phyloP scores from a whole-genome alignment of 192 early-diverging fungal genomes.

The Linnemannia schmuckeri region DNA sequence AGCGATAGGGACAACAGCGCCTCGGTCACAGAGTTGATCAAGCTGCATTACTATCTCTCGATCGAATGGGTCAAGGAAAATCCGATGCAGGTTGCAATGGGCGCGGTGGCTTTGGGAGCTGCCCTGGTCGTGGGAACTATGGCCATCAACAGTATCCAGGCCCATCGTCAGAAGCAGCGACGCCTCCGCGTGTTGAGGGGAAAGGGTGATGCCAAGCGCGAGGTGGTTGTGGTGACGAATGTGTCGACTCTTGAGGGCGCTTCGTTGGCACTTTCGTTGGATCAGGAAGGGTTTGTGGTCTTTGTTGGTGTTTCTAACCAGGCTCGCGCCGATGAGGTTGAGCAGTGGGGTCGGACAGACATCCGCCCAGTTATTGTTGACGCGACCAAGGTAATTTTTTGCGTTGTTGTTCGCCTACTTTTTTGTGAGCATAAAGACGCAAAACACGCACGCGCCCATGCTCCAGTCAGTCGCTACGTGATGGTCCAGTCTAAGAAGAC shows the following conservation, averaged over 20 bases:
- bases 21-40: slow-evolving; percentile 30
- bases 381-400: slow-evolving; percentile 25
- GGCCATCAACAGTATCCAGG: slow-evolving; percentile 9
- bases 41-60: slow-evolving; percentile 32
- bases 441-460: slow-evolving; percentile 3
- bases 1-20: slow-evolving; percentile 1
- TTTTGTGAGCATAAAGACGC: neutral
- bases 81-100: slow-evolving; percentile 1
- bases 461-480: neutral
- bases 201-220: slow-evolving; percentile 26
- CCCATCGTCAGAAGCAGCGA: slow-evolving; percentile 15
- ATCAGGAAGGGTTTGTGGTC: slow-evolving; percentile 48
- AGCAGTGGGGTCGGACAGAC: slow-evolving; percentile 22
- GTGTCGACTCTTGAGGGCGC: slow-evolving; percentile 32
- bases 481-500: neutral
- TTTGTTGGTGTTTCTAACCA: slow-evolving; percentile 46
- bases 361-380: slow-evolving; percentile 45
- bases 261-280: slow-evolving; percentile 31
- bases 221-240: slow-evolving; percentile 32
- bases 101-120: neutral
- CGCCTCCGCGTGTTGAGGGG: slow-evolving; percentile 17
- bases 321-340: slow-evolving; percentile 18
- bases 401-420: neutral
- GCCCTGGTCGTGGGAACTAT: slow-evolving; percentile 28
- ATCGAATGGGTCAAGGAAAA: slow-evolving; percentile 41